Percentiles rank a stretch among this genome's conserved stretches.
These are phyloP conservation scores for Aspergillus asperescens DNA, from an alignment of 495 filamentous ascomycete genomes.

Conservation along the genomic window DNA sequence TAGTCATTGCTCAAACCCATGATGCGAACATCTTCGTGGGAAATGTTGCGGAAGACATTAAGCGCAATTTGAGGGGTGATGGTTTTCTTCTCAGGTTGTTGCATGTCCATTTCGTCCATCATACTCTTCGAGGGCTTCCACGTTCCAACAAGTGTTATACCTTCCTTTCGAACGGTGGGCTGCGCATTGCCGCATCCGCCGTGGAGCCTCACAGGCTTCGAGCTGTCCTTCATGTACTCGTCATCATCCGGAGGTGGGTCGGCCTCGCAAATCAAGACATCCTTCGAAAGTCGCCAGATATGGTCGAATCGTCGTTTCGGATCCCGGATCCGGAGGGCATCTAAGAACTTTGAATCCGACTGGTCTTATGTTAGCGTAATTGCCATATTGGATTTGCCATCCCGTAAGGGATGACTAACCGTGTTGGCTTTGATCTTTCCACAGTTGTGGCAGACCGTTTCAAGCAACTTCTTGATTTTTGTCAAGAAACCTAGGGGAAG, in stretches of 20 bases:
- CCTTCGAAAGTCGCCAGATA: conserved; percentile 84
- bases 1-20: conserved; percentile 91
- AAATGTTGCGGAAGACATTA: conserved; percentile 78
- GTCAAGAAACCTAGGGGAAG: conserved; percentile 70
- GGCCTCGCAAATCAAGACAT: conserved; percentile 74
- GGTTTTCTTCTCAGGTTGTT: conserved; percentile 72
- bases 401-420: conserved; percentile 70
- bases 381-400: conserved; percentile 46
- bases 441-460: conserved; percentile 97
- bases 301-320: conserved; percentile 88
- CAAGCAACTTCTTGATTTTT: conserved; percentile 96
- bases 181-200: conserved; percentile 92
- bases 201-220: conserved; percentile 52
- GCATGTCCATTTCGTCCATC: conserved; percentile 58
- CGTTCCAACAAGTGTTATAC: conserved; percentile 73
- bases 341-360: conserved; percentile 75
- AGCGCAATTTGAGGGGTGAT: conserved; percentile 81
- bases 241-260: conserved; percentile 61
- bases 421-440: conserved; percentile 89
- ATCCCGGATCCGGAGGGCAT: conserved; percentile 77
- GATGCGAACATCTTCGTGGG: conserved; percentile 70
- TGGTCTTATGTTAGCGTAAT: conserved; percentile 62
- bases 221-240: conserved; percentile 48
- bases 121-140: conserved; percentile 69
- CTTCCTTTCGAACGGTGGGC: conserved; percentile 77